phyloP scores from a whole-genome alignment of 352 stramenopile species.

The Pythium myriotylum region DNA sequence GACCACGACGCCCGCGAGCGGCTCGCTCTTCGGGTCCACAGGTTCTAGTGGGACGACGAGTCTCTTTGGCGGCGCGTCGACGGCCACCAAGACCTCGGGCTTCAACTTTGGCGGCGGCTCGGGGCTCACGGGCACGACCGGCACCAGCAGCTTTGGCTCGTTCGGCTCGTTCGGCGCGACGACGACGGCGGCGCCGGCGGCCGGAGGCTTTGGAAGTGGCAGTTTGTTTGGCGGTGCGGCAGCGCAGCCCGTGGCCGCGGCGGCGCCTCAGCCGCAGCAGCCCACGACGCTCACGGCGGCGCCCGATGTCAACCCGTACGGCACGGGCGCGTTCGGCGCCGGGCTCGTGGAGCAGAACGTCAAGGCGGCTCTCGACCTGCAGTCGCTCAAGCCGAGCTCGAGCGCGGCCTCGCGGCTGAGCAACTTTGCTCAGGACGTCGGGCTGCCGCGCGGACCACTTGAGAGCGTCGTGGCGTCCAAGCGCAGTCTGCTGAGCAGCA shows the following conservation, averaged over 20 bases:
- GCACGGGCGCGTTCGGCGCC: conserved; percentile 45
- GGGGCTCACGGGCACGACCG: conserved; percentile 14
- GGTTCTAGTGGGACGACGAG: conserved; percentile 9
- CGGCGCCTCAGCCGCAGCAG: conserved; percentile 19
- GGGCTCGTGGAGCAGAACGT: conserved; percentile 55
- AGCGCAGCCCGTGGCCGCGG: conserved; percentile 1
- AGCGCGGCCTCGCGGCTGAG: conserved; percentile 53
- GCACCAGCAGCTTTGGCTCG: conserved; percentile 20
- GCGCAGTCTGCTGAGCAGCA: conserved; percentile 44
- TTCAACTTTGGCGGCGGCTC: background rate
- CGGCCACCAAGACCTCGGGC: too few species aligned
- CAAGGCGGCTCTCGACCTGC: conserved; percentile 29
- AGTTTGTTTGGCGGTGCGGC: conserved; percentile 13
- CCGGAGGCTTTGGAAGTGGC: conserved; percentile 15
- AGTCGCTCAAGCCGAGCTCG: conserved; percentile 33
- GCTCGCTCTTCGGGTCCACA: conserved; percentile 22
- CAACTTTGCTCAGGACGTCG: conserved; percentile 69
- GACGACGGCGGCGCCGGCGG: conserved; percentile 7
- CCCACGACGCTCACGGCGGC: conserved; percentile 42
- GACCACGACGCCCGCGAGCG: background rate
- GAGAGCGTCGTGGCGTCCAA: conserved; percentile 57
- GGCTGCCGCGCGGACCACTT: conserved; percentile 61
- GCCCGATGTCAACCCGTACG: conserved; percentile 61
- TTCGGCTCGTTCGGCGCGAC: conserved; percentile 12
- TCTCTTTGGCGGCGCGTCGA: conserved; percentile 13